phyloP scores from a whole-genome alignment of 177 flowering plant species.

The Telopea speciosissima region DNA sequence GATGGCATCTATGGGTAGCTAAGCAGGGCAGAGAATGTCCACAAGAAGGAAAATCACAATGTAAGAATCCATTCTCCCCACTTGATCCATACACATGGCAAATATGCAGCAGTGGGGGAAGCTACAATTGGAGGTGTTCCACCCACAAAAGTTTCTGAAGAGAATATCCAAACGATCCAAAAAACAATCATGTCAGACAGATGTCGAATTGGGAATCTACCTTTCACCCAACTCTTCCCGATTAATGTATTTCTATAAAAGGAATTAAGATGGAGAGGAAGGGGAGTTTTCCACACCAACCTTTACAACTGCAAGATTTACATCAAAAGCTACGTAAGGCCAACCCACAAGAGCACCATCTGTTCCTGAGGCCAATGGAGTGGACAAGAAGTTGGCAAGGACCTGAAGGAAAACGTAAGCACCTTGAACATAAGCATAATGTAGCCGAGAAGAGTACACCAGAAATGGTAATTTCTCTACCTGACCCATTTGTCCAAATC shows the following conservation, averaged over 20 bases:
- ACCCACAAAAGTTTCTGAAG: background rate
- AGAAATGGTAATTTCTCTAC: slow-evolving; percentile 26
- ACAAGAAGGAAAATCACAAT: background rate
- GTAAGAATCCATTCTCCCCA: background rate
- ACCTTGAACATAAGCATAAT: background rate
- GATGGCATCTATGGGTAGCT: background rate
- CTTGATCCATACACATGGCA: background rate
- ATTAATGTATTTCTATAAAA: background rate
- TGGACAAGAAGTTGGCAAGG: slow-evolving; percentile 86
- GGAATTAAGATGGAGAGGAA: background rate
- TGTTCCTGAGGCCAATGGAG: slow-evolving; percentile 77
- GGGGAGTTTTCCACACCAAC: slow-evolving; percentile 30
- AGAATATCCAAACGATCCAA: background rate
- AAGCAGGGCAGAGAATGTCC: background rate
- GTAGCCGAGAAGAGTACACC: slow-evolving; percentile 8
- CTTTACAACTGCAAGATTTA: slow-evolving; percentile 79
- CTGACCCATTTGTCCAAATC: slow-evolving; percentile 98
- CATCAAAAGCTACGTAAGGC: slow-evolving; percentile 92
- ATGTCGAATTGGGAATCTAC: background rate
- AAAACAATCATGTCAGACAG: background rate
- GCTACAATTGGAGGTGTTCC: background rate
- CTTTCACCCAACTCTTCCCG: background rate
- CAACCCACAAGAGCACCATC: slow-evolving; percentile 56
- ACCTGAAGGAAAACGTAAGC: slow-evolving; percentile 43
- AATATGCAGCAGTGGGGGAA: background rate